Evolutionary conservation across 164 flowering plant genomes (phyloP).

Genomic region (Amborella trichopoda): DNA sequence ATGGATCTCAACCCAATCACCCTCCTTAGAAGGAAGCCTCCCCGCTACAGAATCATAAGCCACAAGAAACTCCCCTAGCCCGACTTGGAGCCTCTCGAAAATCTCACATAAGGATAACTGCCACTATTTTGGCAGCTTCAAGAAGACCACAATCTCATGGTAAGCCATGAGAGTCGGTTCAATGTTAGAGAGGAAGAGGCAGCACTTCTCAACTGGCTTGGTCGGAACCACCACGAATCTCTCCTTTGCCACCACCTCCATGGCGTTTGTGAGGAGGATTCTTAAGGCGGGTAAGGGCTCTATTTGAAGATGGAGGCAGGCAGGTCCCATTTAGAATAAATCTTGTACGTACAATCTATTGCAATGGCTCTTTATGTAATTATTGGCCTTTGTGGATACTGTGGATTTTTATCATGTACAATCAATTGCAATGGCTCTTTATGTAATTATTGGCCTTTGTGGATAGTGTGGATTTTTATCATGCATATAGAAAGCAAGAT

Average conservation of each 20-base stretch:
- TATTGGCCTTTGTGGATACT: too few relatives aligned
- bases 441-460: too few relatives aligned
- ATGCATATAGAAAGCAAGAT: too few relatives aligned
- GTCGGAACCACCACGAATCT: constrained; percentile 1
- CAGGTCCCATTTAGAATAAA: too few relatives aligned
- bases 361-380: too few relatives aligned
- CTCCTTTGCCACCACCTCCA: constrained; percentile 2
- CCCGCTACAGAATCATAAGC: constrained; percentile 18
- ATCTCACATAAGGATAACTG: constrained; percentile 9
- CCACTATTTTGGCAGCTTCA: constrained; percentile 5
- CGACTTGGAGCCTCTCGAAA: background rate
- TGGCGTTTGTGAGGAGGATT: too few relatives aligned
- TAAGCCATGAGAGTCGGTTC: constrained; percentile 15
- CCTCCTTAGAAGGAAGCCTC: constrained; percentile 5
- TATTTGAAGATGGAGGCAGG: too few relatives aligned
- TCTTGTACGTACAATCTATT: too few relatives aligned
- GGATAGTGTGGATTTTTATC: too few relatives aligned
- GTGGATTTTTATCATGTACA: too few relatives aligned
- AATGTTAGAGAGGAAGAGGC: constrained; percentile 19
- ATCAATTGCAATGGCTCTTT: too few relatives aligned
- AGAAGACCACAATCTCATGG: constrained; percentile 12
- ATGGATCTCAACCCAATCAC: constrained; percentile 14
- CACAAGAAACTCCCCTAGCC: constrained; percentile 11
- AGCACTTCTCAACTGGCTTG: background rate
- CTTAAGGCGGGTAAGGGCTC: too few relatives aligned